Evolutionary conservation across 352 stramenopile genomes (phyloP).

Genomic region (Phytopythium boreale): DNA sequence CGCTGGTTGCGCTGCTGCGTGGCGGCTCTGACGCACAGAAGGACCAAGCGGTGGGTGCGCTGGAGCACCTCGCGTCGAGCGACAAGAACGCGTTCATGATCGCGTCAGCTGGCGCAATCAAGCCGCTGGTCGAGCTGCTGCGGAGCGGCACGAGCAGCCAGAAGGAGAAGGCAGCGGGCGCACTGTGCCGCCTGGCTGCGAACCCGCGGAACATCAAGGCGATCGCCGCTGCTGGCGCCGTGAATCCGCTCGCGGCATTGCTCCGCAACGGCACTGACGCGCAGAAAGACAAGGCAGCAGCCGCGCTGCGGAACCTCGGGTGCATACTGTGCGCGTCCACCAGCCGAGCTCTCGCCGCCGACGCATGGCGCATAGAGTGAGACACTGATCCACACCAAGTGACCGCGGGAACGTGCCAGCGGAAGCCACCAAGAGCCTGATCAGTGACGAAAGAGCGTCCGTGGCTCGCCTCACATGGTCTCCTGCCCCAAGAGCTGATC

Average conservation of each 20-base stretch:
- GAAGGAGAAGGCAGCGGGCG: not conserved
- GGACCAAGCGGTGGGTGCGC: not conserved
- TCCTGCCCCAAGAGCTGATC: too few species aligned
- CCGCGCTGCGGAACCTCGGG: not conserved
- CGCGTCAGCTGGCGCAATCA: not conserved
- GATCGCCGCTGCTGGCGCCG: not conserved
- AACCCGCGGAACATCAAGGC: not conserved
- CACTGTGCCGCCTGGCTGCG: not conserved
- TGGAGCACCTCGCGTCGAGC: conserved; percentile 1
- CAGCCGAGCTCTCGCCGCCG: not conserved
- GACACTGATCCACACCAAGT: too few species aligned
- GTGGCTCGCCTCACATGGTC: too few species aligned
- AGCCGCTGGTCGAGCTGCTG: not conserved
- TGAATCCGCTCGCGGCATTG: not conserved
- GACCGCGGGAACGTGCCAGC: too few species aligned
- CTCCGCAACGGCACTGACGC: not conserved
- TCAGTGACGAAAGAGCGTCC: too few species aligned
- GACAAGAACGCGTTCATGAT: conserved; percentile 4
- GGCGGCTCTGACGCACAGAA: not conserved
- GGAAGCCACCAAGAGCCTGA: too few species aligned
- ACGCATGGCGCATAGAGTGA: not conserved
- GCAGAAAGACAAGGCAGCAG: not conserved
- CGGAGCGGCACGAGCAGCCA: not conserved
- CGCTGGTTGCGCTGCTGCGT: not conserved
- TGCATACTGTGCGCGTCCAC: not conserved